Conservation (phyloP, 495 filamentous ascomycete genomes). For the Xylaria flabelliformis region DNA sequence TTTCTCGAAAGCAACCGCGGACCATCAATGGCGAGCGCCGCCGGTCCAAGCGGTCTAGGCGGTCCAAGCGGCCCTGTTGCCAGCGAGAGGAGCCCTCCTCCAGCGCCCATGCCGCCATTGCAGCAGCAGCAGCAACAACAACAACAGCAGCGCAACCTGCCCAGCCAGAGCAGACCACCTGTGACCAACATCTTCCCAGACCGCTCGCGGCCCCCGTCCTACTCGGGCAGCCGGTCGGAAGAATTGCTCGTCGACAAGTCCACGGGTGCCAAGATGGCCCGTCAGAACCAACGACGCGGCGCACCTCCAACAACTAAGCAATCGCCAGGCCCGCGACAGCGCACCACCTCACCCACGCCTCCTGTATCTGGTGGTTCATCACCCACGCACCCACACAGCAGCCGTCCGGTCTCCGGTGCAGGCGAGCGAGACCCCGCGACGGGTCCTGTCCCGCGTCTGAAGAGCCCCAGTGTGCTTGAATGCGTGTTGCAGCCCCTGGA, state of each 20-base stretch:
- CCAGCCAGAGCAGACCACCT: constrained; percentile 37
- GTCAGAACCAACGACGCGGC: constrained; percentile 38
- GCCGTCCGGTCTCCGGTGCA: constrained; percentile 20
- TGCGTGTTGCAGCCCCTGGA: constrained; percentile 43
- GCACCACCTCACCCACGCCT: constrained; percentile 32
- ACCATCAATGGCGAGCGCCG: constrained; percentile 21
- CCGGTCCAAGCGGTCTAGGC: too few relatives aligned
- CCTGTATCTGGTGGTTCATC: constrained; percentile 35
- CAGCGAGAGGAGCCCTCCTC: constrained; percentile 21
- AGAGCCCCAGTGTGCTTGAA: constrained; percentile 40
- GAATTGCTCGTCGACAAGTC: constrained; percentile 38
- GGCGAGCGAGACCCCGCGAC: constrained; percentile 14
- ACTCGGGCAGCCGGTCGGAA: constrained; percentile 40
- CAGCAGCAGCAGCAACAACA: constrained; percentile 32
- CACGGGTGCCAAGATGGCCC: constrained; percentile 30
- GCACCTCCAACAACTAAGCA: constrained; percentile 24
- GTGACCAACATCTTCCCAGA: constrained; percentile 33
- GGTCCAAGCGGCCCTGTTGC: constrained; percentile 9
- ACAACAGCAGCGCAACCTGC: constrained; percentile 37
- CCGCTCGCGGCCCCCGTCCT: constrained; percentile 35
- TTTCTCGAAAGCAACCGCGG: constrained; percentile 41
- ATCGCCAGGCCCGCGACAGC: constrained; percentile 30
- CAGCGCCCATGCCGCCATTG: constrained; percentile 24
- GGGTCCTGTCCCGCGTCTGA: constrained; percentile 38
- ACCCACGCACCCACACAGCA: constrained; percentile 34